phyloP scores from a whole-genome alignment of 1,284 basidiomycete species.

The Papiliotrema terrestris region DNA sequence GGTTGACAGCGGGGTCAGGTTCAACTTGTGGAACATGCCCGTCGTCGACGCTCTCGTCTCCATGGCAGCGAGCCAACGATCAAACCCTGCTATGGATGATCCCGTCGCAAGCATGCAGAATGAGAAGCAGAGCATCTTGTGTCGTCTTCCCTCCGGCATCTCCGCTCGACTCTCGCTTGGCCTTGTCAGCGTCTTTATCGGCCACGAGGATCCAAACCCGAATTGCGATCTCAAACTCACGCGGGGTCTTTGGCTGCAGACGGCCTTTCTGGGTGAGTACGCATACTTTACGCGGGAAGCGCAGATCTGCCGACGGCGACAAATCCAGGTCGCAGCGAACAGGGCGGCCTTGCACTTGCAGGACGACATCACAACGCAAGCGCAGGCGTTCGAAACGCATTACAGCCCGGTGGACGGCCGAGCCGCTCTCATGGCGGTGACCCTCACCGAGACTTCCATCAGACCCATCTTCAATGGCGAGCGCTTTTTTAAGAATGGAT shows the following conservation, averaged over 20 bases:
- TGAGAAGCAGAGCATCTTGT: conserved; percentile 9
- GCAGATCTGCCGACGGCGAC: conserved; percentile 51
- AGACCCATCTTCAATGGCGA: conserved; percentile 44
- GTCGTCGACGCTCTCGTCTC: conserved; percentile 58
- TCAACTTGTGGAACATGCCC: conserved; percentile 70
- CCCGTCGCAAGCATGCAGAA: conserved; percentile 2
- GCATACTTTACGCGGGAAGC: conserved; percentile 54
- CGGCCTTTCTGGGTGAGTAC: conserved; percentile 60
- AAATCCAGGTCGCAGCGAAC: conserved; percentile 53
- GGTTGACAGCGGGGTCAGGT: conserved; percentile 59
- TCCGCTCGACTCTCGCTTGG: conserved; percentile 60
- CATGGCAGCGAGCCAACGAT: conserved; percentile 46
- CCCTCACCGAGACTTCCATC: conserved; percentile 26
- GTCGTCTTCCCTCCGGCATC: conserved; percentile 56
- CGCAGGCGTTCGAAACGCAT: conserved; percentile 54
- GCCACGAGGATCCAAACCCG: conserved; percentile 72
- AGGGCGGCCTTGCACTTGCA: conserved; percentile 53
- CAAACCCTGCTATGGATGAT: background rate
- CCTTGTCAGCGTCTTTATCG: conserved; percentile 65
- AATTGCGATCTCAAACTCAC: conserved; percentile 62
- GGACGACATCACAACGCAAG: conserved; percentile 61
- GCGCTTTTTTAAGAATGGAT: conserved; percentile 21
- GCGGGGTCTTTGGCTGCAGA: conserved; percentile 67
- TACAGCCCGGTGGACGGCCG: conserved; percentile 38
- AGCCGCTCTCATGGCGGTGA: conserved; percentile 41